Percentiles rank a stretch among this genome's conserved stretches.
phyloP scores from a whole-genome alignment of 2,329 filamentous ascomycete species.

The Monosporascus sp. region DNA sequence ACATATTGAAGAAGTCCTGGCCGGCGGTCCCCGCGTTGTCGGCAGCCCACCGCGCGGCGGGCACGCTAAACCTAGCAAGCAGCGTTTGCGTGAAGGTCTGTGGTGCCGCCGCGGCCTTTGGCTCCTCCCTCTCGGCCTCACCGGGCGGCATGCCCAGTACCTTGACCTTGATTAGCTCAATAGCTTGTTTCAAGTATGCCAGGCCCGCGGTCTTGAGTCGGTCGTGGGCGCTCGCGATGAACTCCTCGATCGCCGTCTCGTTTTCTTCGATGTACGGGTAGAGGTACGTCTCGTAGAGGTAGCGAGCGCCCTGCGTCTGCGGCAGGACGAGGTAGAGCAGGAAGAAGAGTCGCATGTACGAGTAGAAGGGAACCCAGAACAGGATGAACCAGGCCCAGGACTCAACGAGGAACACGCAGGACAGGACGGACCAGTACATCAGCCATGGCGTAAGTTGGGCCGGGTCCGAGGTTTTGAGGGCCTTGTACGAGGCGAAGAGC shows the following conservation, averaged over 20 bases:
- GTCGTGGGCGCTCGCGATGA: constrained; percentile 79
- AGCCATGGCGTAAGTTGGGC: constrained; percentile 92
- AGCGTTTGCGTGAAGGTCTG: constrained; percentile 73
- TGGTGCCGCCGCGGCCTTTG: constrained; percentile 38
- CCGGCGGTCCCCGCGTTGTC: constrained; percentile 39
- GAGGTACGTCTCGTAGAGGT: constrained; percentile 79
- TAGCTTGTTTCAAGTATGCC: constrained; percentile 65
- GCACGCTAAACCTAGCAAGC: constrained; percentile 81
- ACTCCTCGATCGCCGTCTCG: constrained; percentile 82
- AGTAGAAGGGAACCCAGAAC: constrained; percentile 89
- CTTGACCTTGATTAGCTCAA: constrained; percentile 69
- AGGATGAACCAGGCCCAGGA: constrained; percentile 86
- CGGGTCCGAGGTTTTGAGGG: constrained; percentile 86
- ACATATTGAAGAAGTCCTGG: constrained; percentile 70
- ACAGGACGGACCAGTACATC: constrained; percentile 97
- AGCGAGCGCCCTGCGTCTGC: constrained; percentile 87
- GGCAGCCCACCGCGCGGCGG: constrained; percentile 56
- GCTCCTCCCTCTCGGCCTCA: constrained; percentile 30
- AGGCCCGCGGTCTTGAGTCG: constrained; percentile 72
- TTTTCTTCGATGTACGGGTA: constrained; percentile 86
- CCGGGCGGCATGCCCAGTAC: constrained; percentile 71
- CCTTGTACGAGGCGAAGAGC: constrained; percentile 96
- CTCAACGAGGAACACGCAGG: constrained; percentile 75
- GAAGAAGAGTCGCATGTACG: constrained; percentile 81
- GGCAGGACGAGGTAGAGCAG: constrained; percentile 95